Conservation (phyloP, 208 protist species). For the Crithidia bombi region DNA sequence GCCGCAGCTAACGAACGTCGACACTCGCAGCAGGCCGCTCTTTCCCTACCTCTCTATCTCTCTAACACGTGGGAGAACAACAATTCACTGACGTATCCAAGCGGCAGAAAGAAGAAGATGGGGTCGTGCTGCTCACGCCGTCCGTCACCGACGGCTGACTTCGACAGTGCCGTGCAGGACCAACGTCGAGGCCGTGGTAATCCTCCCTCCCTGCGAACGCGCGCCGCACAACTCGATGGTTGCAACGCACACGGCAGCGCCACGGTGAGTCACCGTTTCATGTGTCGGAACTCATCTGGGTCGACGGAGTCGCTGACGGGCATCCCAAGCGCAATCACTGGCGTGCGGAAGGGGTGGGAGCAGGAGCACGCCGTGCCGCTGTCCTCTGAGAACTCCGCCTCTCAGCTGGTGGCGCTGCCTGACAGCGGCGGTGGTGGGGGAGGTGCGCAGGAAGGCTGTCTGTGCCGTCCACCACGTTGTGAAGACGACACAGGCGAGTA, state of each 20-base stretch:
- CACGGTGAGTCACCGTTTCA: background rate
- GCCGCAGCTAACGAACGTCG: too few relatives aligned
- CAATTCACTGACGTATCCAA: too few relatives aligned
- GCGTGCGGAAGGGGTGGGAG: background rate
- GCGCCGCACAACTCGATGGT: background rate
- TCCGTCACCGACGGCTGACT: background rate
- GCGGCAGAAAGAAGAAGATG: too few relatives aligned
- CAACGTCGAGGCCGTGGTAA: background rate
- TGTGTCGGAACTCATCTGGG: background rate
- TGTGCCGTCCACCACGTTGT: background rate
- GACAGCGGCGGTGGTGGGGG: background rate
- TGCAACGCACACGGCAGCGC: background rate
- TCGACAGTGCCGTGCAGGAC: background rate
- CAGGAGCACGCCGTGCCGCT: background rate
- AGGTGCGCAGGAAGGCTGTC: background rate
- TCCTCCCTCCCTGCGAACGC: background rate
- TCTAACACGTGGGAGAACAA: too few relatives aligned
- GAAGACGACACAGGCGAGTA: background rate
- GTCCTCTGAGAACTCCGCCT: constrained; percentile 4
- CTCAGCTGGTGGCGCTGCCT: background rate
- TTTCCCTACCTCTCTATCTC: too few relatives aligned
- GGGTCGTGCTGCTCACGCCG: constrained; percentile 13
- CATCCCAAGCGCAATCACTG: background rate
- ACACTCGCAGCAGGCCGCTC: too few relatives aligned
- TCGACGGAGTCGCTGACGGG: constrained; percentile 8